Evolutionary conservation across 208 protist species (phyloP).

Genomic region (Strigomonas galati): DNA sequence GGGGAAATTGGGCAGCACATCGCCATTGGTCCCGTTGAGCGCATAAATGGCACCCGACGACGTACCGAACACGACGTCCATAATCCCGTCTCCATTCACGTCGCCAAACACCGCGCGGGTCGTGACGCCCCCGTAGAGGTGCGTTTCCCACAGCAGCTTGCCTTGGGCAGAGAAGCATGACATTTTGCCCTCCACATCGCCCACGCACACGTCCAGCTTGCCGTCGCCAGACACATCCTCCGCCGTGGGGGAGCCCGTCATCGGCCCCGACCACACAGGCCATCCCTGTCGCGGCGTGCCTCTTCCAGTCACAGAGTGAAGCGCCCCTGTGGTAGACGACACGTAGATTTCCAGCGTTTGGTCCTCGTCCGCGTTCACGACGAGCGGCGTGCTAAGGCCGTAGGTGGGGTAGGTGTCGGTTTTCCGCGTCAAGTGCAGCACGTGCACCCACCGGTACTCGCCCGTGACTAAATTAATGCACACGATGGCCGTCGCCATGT

Average conservation of each 20-base stretch:
- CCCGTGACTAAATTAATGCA: constrained; percentile 81
- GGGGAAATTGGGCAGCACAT: constrained; percentile 57
- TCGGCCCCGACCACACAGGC: constrained; percentile 66
- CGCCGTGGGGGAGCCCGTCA: constrained; percentile 58
- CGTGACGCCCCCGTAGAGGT: constrained; percentile 55
- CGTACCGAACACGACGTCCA: constrained; percentile 88
- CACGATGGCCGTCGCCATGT: constrained; percentile 86
- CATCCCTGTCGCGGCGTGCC: constrained; percentile 50
- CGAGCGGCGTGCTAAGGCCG: constrained; percentile 67
- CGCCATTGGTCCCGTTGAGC: constrained; percentile 58
- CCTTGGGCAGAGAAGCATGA: constrained; percentile 76
- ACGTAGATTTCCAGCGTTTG: constrained; percentile 61
- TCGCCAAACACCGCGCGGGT: constrained; percentile 85
- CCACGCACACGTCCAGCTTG: constrained; percentile 80
- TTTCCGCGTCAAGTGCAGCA: constrained; percentile 82
- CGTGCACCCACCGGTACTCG: constrained; percentile 76
- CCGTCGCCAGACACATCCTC: constrained; percentile 89
- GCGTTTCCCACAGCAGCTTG: constrained; percentile 57
- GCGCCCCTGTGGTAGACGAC: constrained; percentile 64
- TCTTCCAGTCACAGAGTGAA: constrained; percentile 61
- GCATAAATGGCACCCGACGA: constrained; percentile 81
- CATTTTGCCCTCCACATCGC: constrained; percentile 83
- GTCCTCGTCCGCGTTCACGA: constrained; percentile 75
- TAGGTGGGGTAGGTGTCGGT: constrained; percentile 44
- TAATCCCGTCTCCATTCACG: constrained; percentile 80